Conservation (phyloP, 1,284 basidiomycete species). For the Irpex rosettiformis region DNA sequence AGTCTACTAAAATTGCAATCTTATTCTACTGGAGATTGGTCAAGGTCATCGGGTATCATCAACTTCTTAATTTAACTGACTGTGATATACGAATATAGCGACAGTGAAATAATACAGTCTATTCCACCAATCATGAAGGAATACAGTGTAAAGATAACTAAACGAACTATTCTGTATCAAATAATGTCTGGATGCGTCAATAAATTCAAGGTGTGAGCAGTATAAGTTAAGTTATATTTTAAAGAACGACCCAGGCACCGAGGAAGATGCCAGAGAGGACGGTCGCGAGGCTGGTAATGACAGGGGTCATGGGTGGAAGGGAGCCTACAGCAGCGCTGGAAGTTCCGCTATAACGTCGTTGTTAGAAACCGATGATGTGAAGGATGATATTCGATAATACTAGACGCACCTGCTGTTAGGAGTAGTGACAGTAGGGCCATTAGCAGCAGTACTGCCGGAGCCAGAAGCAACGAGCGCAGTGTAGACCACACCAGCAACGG, state of each 20-base stretch:
- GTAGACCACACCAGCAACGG: slow-evolving; percentile 48
- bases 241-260: slow-evolving; percentile 40
- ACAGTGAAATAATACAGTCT: not conserved
- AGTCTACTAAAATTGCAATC: too few relatives aligned
- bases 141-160: not conserved
- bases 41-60: not conserved
- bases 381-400: too few relatives aligned
- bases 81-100: not conserved
- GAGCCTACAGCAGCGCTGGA: slow-evolving; percentile 23
- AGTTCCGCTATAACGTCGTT: not conserved
- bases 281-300: slow-evolving; percentile 39
- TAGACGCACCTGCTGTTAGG: not conserved
- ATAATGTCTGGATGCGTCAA: not conserved
- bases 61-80: not conserved
- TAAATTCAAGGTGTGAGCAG: not conserved
- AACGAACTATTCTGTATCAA: too few relatives aligned
- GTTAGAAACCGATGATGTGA: too few relatives aligned
- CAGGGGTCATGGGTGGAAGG: slow-evolving; percentile 30
- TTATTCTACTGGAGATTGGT: too few relatives aligned
- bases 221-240: slow-evolving; percentile 14
- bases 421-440: not conserved
- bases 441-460: not conserved
- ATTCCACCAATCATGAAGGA: not conserved
- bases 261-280: slow-evolving; percentile 39
- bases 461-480: slow-evolving; percentile 24